Evolutionary conservation across 2,329 filamentous ascomycete genomes (phyloP), one percentile per base, ranked within the genome.

Genomic region (Grosmannia clavigera): DNA sequence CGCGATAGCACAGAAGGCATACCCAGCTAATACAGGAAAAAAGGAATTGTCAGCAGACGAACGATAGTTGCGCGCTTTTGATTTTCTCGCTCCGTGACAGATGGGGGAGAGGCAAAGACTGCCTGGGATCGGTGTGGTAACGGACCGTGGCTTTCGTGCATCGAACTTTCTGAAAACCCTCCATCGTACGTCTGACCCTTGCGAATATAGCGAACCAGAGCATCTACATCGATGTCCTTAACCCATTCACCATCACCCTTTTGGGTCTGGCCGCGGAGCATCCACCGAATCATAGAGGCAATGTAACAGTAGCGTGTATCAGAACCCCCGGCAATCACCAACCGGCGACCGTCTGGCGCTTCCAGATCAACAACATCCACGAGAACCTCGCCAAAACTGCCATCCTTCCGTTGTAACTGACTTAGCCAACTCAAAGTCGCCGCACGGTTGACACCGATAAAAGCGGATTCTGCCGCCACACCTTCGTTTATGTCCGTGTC

Each of bases 221-320:
- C 77, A 46, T 86, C 80, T 3, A 92, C 80, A 69, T 96, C 76
- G 61, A 99, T 84, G 73, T 96, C 92, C 19, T 82, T 76, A 0
- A 85, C 77, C 66, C 76, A 81, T 2, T 77, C 78, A 11, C 78
- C 75, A 16, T 80, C 76, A 0, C 76, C 79, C 31, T 75, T 11
- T 19, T 57, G 22, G n/a, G 78, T 69, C 27, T 78, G 77, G 0
- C 87, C 90, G 50, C 86, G 78, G 53, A 99, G 71, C 60, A 95
- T 87, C 82, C 89, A 96, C 48, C 94, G 79, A 38, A 95, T 85
- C 10, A 85, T 85, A 22, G 88, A 82, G 3, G 89, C 92, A 68
- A 91, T 85, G 71, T 94, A 96, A 66, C 90, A 94, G 70, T 92
- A 92, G 60, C 94, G 80, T 74, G 91, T 87, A 72, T 99, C 94